Evolutionary conservation across 352 stramenopile genomes (phyloP).

Genomic region (Pythium biforme): DNA sequence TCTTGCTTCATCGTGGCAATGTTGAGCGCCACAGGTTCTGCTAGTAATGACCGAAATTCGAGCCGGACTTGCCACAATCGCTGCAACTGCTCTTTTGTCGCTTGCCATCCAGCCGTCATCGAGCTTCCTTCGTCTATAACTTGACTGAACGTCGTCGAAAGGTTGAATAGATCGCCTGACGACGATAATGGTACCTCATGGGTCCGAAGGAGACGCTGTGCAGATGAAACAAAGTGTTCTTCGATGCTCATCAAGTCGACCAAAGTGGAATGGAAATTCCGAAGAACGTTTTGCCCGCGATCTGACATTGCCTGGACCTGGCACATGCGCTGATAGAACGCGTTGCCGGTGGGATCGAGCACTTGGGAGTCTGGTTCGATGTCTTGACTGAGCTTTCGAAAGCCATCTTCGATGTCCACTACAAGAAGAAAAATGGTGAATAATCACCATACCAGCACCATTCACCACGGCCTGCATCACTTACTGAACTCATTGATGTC

Average conservation of each 20-base stretch:
- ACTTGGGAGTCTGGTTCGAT: slow-evolving; percentile 42
- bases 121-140: slow-evolving; percentile 49
- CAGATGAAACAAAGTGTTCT: slow-evolving; percentile 45
- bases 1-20: slow-evolving; percentile 79
- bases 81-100: slow-evolving; percentile 58
- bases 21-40: slow-evolving; percentile 68
- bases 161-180: slow-evolving; percentile 23
- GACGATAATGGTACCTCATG: slow-evolving; percentile 37
- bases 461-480: too few relatives aligned
- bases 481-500: slow-evolving; percentile 71
- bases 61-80: slow-evolving; percentile 62
- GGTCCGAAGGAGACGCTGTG: slow-evolving; percentile 55
- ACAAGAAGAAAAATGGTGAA: background rate
- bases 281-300: slow-evolving; percentile 56
- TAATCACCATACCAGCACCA: too few relatives aligned
- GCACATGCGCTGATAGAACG: slow-evolving; percentile 64
- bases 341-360: slow-evolving; percentile 53
- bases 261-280: slow-evolving; percentile 48
- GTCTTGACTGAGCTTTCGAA: slow-evolving; percentile 52
- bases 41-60: slow-evolving; percentile 76
- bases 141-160: slow-evolving; percentile 22
- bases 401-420: slow-evolving; percentile 78
- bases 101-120: slow-evolving; percentile 58
- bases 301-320: slow-evolving; percentile 73
- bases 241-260: slow-evolving; percentile 60